Percentiles rank a stretch among this genome's conserved stretches.
These are phyloP conservation scores for Mayamaea pseudoterrestris DNA, from an alignment of 108 stramenopile species.

Conservation along the genomic window DNA sequence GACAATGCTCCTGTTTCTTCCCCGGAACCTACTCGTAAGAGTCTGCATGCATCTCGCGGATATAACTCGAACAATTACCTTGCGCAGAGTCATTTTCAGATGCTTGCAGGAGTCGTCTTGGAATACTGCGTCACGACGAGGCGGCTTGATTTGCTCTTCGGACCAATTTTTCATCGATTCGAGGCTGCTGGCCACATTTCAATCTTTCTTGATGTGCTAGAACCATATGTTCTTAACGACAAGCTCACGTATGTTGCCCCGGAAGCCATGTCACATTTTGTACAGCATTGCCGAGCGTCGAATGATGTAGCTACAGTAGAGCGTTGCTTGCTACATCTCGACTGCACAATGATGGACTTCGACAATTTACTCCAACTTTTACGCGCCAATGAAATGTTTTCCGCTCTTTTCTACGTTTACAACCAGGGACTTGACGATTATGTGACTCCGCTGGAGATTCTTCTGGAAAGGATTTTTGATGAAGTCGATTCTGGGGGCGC, in stretches of 20 bases:
- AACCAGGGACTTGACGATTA: conserved; percentile 71
- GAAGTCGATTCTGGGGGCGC: conserved; percentile 31
- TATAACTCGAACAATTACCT: conserved; percentile 30
- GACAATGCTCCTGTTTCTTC: conserved; percentile 69
- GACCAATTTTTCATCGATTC: conserved; percentile 72
- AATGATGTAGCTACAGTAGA: conserved; percentile 77
- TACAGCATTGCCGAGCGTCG: conserved; percentile 64
- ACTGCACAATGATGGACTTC: conserved; percentile 81
- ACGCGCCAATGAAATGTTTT: conserved; percentile 59
- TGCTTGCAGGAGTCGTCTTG: conserved; percentile 84
- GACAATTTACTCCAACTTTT: conserved; percentile 67
- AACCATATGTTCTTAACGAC: conserved; percentile 82
- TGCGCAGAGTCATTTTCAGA: conserved; percentile 82
- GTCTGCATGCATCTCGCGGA: neutral
- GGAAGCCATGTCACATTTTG: conserved; percentile 70
- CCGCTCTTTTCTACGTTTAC: conserved; percentile 73
- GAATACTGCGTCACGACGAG: conserved; percentile 81
- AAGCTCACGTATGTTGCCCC: conserved; percentile 78
- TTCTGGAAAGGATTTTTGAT: conserved; percentile 56
- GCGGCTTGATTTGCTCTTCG: conserved; percentile 79
- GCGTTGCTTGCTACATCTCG: conserved; percentile 82
- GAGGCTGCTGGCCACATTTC: conserved; percentile 41
- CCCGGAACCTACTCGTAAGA: conserved; percentile 8
- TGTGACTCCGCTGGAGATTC: conserved; percentile 55
- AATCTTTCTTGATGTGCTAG: conserved; percentile 78